Percentiles rank a stretch among this genome's conserved stretches.
These are phyloP conservation scores for Monosporascus sp. DNA, from an alignment of 2,329 filamentous ascomycete genomes.

Conservation along the genomic window DNA sequence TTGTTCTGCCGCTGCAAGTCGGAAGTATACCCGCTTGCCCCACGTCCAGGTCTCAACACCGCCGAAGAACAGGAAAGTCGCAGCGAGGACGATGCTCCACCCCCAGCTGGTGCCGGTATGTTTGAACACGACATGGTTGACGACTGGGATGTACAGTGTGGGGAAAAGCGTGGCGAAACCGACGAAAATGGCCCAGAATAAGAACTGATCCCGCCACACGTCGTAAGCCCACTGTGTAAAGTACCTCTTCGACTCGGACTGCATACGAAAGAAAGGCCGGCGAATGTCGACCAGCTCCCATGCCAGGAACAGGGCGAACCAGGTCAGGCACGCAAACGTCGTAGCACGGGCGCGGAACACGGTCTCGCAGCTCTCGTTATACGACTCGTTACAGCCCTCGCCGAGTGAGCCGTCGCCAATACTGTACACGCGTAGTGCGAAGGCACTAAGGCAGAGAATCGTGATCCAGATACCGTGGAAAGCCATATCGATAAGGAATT, in stretches of 20 bases:
- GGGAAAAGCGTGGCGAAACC: slow-evolving; percentile 46
- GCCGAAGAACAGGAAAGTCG: slow-evolving; percentile 49
- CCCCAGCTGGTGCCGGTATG: slow-evolving; percentile 59
- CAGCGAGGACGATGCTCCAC: slow-evolving; percentile 56
- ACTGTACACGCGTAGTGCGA: slow-evolving; percentile 60
- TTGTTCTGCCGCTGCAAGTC: slow-evolving; percentile 17
- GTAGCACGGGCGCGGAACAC: slow-evolving; percentile 70
- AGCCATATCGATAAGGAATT: slow-evolving; percentile 63
- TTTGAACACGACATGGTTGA: slow-evolving; percentile 56
- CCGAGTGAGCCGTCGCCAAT: slow-evolving; percentile 53
- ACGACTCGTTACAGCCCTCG: slow-evolving; percentile 54
- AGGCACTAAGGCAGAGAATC: slow-evolving; percentile 56
- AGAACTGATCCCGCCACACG: slow-evolving; percentile 68
- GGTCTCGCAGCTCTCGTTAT: slow-evolving; percentile 50
- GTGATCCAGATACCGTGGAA: slow-evolving; percentile 67
- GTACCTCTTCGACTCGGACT: slow-evolving; percentile 55
- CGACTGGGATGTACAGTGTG: slow-evolving; percentile 53
- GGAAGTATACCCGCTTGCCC: slow-evolving; percentile 44
- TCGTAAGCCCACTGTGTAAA: slow-evolving; percentile 64
- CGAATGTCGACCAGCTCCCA: slow-evolving; percentile 75
- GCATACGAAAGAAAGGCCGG: slow-evolving; percentile 70
- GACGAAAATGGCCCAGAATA: slow-evolving; percentile 58
- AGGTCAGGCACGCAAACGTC: slow-evolving; percentile 69
- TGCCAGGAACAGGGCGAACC: slow-evolving; percentile 71
- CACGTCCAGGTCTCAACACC: slow-evolving; percentile 58